Conservation (phyloP, 176 grass and related monocot genomes). For the Paspalum notatum region DNA sequence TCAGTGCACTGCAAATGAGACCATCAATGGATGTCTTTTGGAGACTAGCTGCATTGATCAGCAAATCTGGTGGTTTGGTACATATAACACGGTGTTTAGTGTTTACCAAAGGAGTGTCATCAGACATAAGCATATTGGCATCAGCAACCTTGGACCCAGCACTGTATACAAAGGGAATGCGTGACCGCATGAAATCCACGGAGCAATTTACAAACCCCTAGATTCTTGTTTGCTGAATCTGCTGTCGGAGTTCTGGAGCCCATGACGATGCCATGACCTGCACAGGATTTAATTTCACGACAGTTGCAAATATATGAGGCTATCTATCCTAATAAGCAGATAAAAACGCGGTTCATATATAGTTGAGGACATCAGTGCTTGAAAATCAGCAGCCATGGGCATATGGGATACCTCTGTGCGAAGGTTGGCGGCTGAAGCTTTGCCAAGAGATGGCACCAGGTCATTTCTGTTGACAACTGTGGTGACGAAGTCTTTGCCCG, state of each 20-base stretch:
- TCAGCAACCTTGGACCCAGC: constrained; percentile 35
- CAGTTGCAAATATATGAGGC: background rate
- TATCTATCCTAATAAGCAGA: background rate
- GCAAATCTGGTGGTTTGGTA: background rate
- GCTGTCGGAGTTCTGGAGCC: constrained; percentile 34
- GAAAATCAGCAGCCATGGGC: background rate
- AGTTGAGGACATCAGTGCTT: background rate
- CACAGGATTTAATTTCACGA: background rate
- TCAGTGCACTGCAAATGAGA: background rate
- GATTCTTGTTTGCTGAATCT: constrained; percentile 41
- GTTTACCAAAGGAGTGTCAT: constrained; percentile 28
- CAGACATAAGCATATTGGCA: constrained; percentile 19
- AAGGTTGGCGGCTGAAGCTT: constrained; percentile 42
- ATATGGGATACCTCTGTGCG: constrained; percentile 40
- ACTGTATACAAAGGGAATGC: constrained; percentile 22
- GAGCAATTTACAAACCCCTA: constrained; percentile 45
- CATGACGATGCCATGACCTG: constrained; percentile 63
- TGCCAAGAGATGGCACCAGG: constrained; percentile 55
- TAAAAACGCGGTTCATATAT: background rate
- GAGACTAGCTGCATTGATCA: background rate
- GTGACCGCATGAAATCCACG: constrained; percentile 37
- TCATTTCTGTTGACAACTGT: constrained; percentile 61
- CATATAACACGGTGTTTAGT: background rate
- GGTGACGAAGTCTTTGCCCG: constrained; percentile 57
- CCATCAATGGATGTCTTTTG: background rate